These are phyloP conservation scores for Crucihimalaya himalaica DNA, from an alignment of 345 rosid species.

Conservation along the genomic window DNA sequence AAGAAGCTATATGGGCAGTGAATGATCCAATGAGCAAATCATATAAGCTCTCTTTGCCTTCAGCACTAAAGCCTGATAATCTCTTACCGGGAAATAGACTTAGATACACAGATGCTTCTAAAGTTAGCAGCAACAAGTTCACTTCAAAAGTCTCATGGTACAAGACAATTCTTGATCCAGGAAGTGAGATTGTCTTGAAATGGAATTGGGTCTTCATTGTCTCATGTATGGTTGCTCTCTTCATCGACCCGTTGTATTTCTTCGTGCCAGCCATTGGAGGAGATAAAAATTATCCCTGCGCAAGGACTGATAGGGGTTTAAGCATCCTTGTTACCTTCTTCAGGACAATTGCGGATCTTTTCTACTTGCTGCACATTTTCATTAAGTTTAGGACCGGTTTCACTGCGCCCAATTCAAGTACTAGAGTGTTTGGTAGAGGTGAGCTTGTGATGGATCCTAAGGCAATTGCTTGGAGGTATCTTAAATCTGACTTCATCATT, in stretches of 20 bases:
- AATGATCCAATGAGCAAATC: slow-evolving; percentile 53
- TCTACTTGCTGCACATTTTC: slow-evolving; percentile 77
- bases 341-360: slow-evolving; percentile 79
- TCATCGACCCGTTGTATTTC: slow-evolving; percentile 83
- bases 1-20: slow-evolving; percentile 50
- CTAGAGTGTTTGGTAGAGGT: slow-evolving; percentile 92
- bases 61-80: slow-evolving; percentile 54
- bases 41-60: slow-evolving; percentile 51
- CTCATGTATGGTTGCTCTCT: slow-evolving; percentile 80
- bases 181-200: slow-evolving; percentile 70
- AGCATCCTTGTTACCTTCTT: slow-evolving; percentile 68
- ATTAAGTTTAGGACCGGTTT: slow-evolving; percentile 91
- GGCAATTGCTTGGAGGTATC: slow-evolving; percentile 69
- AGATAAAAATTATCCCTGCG: slow-evolving; percentile 46
- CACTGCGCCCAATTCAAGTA: slow-evolving; percentile 65
- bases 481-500: slow-evolving; percentile 75
- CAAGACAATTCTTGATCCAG: slow-evolving; percentile 81
- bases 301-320: slow-evolving; percentile 61
- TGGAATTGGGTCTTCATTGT: slow-evolving; percentile 88
- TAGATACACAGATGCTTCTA: slow-evolving; percentile 48
- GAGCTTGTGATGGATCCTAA: slow-evolving; percentile 93
- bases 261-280: slow-evolving; percentile 69
- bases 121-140: slow-evolving; percentile 47
- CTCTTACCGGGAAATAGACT: slow-evolving; percentile 48
- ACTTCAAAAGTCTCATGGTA: slow-evolving; percentile 56